These are phyloP conservation scores for Rhynchosporium agropyri DNA, from an alignment of 2,329 filamentous ascomycete genomes.

Conservation along the genomic window DNA sequence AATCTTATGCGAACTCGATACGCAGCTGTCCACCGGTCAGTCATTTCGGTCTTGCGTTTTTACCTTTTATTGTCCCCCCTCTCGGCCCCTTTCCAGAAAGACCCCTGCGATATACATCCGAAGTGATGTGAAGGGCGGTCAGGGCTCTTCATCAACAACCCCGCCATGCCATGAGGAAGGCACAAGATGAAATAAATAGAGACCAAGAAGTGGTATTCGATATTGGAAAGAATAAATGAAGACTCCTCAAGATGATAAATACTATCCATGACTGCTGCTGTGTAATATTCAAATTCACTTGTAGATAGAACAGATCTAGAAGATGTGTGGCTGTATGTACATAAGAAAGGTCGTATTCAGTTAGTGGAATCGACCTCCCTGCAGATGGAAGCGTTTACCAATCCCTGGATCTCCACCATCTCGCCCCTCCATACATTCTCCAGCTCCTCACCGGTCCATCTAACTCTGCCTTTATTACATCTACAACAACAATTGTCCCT, in stretches of 20 bases:
- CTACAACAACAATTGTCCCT: neutral
- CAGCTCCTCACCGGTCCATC: slow-evolving; percentile 18
- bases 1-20: neutral
- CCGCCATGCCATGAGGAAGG: neutral
- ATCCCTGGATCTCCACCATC: slow-evolving; percentile 12
- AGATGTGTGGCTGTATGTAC: slow-evolving; percentile 7
- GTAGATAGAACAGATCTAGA: neutral
- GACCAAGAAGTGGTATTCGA: neutral
- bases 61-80: neutral
- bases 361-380: slow-evolving; percentile 12
- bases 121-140: slow-evolving; percentile 11
- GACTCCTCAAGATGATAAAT: neutral
- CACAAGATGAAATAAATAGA: too few species aligned
- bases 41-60: neutral
- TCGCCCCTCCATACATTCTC: slow-evolving; percentile 13
- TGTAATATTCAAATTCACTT: neutral
- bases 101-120: slow-evolving; percentile 9
- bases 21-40: neutral
- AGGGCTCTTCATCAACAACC: slow-evolving; percentile 1
- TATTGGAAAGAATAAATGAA: neutral
- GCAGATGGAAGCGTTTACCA: slow-evolving; percentile 20
- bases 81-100: too few species aligned
- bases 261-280: slow-evolving; percentile 4
- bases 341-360: slow-evolving; percentile 2
- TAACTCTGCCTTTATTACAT: neutral